Evolutionary conservation across 1,284 basidiomycete species (phyloP).

Genomic region (Apiotrichum montevideense): DNA sequence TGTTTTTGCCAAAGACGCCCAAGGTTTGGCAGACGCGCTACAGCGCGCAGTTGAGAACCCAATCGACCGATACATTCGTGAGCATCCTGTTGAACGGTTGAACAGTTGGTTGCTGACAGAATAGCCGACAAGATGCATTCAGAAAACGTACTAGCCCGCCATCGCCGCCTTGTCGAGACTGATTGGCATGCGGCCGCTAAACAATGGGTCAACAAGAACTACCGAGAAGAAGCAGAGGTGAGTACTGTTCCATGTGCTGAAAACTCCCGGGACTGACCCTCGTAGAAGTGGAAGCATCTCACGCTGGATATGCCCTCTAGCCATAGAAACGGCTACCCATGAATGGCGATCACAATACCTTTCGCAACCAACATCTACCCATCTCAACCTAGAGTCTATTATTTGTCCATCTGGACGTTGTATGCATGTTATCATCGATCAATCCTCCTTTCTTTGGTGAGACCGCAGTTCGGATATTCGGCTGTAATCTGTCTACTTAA

Average conservation of each 20-base stretch:
- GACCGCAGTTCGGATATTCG: no score
- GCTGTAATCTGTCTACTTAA: no score
- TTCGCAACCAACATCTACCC: no score
- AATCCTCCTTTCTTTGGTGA: no score
- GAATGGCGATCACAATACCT: no score
- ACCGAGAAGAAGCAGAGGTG: not conserved
- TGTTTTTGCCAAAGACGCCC: slow-evolving; percentile 26
- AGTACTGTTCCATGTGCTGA: not conserved
- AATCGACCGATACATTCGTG: slow-evolving; percentile 33
- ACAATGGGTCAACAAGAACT: not conserved
- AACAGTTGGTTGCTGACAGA: not conserved
- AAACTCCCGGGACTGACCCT: not conserved
- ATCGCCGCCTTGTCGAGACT: slow-evolving; percentile 13
- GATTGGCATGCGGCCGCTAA: slow-evolving; percentile 21
- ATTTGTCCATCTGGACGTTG: not conserved
- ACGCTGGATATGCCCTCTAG: not conserved
- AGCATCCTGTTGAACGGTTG: slow-evolving; percentile 8
- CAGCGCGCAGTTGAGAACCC: slow-evolving; percentile 23
- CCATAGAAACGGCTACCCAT: no score
- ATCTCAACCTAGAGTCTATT: not conserved
- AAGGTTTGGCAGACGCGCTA: slow-evolving; percentile 25
- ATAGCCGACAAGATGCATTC: slow-evolving; percentile 18
- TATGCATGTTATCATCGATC: no score
- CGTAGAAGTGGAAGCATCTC: not conserved
- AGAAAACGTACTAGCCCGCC: slow-evolving; percentile 12